Percentiles rank a stretch among this genome's conserved stretches.
Conservation (phyloP, 2,329 filamentous ascomycete species). For the Fusarium temperatum region DNA sequence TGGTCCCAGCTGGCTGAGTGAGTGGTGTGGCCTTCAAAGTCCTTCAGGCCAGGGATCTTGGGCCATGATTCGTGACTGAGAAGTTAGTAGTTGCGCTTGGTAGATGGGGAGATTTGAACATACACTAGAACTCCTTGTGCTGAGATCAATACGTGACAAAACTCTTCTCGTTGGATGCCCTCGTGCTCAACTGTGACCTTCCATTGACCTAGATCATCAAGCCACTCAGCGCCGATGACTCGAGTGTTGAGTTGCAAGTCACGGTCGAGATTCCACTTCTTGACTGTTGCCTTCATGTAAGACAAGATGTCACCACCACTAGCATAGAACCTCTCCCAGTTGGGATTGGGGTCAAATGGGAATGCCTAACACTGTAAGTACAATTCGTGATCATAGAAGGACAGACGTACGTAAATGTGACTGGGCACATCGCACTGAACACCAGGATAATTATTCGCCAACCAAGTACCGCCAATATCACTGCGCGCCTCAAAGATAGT, state of each 20-base stretch:
- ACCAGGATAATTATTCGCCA: conserved; percentile 43
- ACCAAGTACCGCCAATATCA: conserved; percentile 48
- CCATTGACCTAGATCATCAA: conserved; percentile 32
- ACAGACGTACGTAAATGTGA: conserved; percentile 28
- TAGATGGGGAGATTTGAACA: background rate
- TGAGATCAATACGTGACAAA: conserved; percentile 34
- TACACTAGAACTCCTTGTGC: conserved; percentile 38
- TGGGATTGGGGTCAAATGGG: conserved; percentile 65
- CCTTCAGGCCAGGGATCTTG: conserved; percentile 27
- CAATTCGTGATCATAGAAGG: background rate
- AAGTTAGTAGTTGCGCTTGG: background rate
- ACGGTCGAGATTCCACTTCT: conserved; percentile 52
- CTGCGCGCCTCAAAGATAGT: conserved; percentile 45
- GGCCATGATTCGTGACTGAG: conserved; percentile 34
- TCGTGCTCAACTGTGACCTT: conserved; percentile 34
- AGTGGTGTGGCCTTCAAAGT: conserved; percentile 31
- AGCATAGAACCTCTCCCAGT: conserved; percentile 68
- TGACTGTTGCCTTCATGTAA: conserved; percentile 61
- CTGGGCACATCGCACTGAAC: conserved; percentile 36
- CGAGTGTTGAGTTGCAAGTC: conserved; percentile 47
- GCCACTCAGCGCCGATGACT: conserved; percentile 40
- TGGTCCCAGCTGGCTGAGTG: conserved; percentile 36
- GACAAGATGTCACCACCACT: conserved; percentile 64
- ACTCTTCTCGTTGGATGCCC: conserved; percentile 22
- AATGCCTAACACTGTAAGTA: conserved; percentile 44